A percentile compares a stretch with the other conserved stretches of the same genome.
phyloP scores from a whole-genome alignment of 164 flowering plant species.

The Hamamelis virginiana region DNA sequence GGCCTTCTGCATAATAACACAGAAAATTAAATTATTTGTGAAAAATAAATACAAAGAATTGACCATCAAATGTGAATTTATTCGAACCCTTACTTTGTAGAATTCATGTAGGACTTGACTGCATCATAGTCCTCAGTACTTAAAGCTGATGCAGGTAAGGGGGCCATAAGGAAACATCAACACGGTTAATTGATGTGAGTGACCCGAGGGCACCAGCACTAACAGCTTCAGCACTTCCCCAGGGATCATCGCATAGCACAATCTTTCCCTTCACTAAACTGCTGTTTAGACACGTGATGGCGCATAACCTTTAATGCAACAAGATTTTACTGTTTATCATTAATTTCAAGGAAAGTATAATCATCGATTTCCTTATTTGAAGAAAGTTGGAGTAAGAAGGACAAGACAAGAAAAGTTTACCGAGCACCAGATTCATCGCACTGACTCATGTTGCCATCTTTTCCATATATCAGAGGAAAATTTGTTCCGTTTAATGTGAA shows the following conservation, averaged over 20 bases:
- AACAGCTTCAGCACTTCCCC: not conserved
- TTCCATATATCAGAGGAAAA: conserved; percentile 18
- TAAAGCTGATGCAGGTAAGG: conserved; percentile 11
- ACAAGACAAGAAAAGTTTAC: conserved; percentile 1
- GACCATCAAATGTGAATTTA: no score
- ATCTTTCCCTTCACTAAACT: conserved; percentile 30
- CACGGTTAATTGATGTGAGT: not conserved
- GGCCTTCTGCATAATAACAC: not conserved
- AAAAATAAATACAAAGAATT: no score
- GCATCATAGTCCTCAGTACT: not conserved
- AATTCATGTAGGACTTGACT: conserved; percentile 11
- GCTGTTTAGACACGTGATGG: not conserved
- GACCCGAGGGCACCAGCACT: conserved; percentile 24
- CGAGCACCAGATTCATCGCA: not conserved
- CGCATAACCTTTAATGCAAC: conserved; percentile 4
- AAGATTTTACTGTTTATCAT: not conserved
- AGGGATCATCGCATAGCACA: conserved; percentile 8
- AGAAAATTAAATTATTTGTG: no score
- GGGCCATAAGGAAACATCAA: not conserved
- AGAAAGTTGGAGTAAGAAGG: not conserved
- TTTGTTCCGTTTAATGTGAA: conserved; percentile 6
- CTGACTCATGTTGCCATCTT: not conserved
- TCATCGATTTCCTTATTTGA: not conserved
- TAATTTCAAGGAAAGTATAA: no score
- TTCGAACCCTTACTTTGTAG: conserved; percentile 17